Evolutionary conservation across 2,329 filamentous ascomycete species (phyloP).

Genomic region (Mariannaea elegans): DNA sequence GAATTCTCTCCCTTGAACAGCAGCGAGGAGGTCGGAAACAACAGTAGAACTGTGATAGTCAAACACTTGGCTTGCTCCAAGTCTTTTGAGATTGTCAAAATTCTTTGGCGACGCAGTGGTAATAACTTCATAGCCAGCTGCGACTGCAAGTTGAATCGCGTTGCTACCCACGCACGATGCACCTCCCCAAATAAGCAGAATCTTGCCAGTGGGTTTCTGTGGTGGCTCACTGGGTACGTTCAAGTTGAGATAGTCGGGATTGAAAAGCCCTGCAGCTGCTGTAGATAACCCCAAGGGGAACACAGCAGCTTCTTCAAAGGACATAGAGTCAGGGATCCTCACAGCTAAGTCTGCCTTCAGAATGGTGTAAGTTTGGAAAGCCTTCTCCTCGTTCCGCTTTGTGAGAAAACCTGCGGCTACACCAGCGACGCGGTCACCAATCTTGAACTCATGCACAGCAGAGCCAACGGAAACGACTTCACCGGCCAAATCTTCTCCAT

Average conservation of each 20-base stretch:
- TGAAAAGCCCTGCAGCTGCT: constrained; percentile 8
- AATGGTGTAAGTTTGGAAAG: background rate
- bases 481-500: constrained; percentile 3
- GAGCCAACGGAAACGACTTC: background rate
- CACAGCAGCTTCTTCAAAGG: constrained; percentile 4
- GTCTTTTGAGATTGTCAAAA: background rate
- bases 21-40: background rate
- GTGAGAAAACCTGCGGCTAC: background rate
- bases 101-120: background rate
- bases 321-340: background rate
- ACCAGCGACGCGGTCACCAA: background rate
- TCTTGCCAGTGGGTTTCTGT: background rate
- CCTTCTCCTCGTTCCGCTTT: background rate
- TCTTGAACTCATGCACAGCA: background rate
- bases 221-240: background rate
- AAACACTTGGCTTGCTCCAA: background rate
- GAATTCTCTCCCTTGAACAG: background rate
- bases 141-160: constrained; percentile 9
- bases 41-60: background rate
- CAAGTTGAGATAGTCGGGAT: constrained; percentile 9
- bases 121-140: constrained; percentile 3
- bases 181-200: constrained; percentile 3
- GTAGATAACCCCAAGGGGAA: constrained; percentile 11
- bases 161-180: background rate
- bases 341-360: background rate